phyloP scores from a whole-genome alignment of 257 asterid species.

The Pogostemon cablin region DNA sequence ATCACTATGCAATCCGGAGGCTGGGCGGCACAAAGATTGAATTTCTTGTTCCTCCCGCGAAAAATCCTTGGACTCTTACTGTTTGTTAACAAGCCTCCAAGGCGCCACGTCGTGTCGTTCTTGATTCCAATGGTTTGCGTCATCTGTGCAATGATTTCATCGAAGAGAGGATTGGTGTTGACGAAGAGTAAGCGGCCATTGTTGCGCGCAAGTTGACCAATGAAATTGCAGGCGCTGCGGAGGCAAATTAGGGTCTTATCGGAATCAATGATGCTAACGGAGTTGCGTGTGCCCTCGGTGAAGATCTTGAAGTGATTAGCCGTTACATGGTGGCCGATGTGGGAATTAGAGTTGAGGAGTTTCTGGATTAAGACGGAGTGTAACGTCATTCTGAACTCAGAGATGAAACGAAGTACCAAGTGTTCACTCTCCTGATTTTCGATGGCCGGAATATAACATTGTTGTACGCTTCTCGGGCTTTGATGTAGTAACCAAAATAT shows the following conservation, averaged over 20 bases:
- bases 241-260: conserved; percentile 90
- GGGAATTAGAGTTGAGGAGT: conserved; percentile 83
- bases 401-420: background rate
- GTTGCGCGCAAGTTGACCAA: conserved; percentile 68
- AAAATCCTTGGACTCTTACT: conserved; percentile 83
- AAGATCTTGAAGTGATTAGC: conserved; percentile 88
- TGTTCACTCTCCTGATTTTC: conserved; percentile 26
- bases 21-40: conserved; percentile 61
- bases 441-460: conserved; percentile 5
- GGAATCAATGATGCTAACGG: conserved; percentile 68
- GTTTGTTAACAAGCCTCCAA: conserved; percentile 91
- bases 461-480: background rate
- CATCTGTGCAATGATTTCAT: conserved; percentile 77
- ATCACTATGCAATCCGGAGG: conserved; percentile 92
- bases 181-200: conserved; percentile 83
- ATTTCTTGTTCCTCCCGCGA: conserved; percentile 80
- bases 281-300: conserved; percentile 77
- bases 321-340: conserved; percentile 84
- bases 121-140: conserved; percentile 61
- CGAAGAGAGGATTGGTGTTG: conserved; percentile 79
- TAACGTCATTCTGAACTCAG: conserved; percentile 62
- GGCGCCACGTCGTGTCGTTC: conserved; percentile 88
- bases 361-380: conserved; percentile 84
- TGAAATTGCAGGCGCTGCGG: conserved; percentile 87
- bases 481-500: too few relatives aligned